Conservation (phyloP, 2,329 filamentous ascomycete species). For the Fusarium anguioides region DNA sequence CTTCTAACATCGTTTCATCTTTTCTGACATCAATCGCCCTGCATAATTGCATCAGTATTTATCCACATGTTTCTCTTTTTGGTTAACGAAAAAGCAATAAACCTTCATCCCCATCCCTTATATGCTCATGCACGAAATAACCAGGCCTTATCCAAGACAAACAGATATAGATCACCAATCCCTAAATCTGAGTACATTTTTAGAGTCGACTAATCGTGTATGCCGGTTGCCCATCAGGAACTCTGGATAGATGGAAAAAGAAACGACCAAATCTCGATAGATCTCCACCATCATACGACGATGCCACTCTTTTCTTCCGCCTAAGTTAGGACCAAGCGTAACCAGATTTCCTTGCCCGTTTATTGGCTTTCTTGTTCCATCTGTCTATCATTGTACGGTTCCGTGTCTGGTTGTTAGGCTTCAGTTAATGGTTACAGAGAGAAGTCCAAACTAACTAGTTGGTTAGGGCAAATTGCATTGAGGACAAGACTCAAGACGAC, state of each 20-base stretch:
- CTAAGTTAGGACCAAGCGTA: slow-evolving; percentile 14
- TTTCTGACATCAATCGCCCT: slow-evolving; percentile 14
- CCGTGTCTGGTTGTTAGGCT: background rate
- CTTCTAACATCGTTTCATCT: background rate
- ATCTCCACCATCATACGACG: slow-evolving; percentile 38
- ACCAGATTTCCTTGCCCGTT: slow-evolving; percentile 1
- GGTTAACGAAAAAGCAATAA: slow-evolving; percentile 30
- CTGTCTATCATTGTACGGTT: background rate
- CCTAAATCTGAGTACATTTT: slow-evolving; percentile 4
- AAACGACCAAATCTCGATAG: slow-evolving; percentile 2
- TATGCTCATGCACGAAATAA: slow-evolving; percentile 25
- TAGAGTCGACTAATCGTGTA: background rate
- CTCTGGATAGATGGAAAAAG: slow-evolving; percentile 1
- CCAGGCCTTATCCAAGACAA: slow-evolving; percentile 25
- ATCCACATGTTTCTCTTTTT: slow-evolving; percentile 23
- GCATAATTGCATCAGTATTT: background rate
- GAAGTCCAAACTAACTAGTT: slow-evolving; percentile 11
- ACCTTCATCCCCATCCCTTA: slow-evolving; percentile 35
- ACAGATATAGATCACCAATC: slow-evolving; percentile 26
- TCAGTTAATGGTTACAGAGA: background rate
- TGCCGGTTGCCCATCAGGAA: background rate
- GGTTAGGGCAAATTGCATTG: slow-evolving; percentile 1
- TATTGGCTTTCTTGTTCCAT: background rate
- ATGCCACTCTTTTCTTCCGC: slow-evolving; percentile 1
- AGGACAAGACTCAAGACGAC: background rate